These are phyloP conservation scores for Ligustrum vulgare DNA, from an alignment of 257 asterid species.

Conservation along the genomic window DNA sequence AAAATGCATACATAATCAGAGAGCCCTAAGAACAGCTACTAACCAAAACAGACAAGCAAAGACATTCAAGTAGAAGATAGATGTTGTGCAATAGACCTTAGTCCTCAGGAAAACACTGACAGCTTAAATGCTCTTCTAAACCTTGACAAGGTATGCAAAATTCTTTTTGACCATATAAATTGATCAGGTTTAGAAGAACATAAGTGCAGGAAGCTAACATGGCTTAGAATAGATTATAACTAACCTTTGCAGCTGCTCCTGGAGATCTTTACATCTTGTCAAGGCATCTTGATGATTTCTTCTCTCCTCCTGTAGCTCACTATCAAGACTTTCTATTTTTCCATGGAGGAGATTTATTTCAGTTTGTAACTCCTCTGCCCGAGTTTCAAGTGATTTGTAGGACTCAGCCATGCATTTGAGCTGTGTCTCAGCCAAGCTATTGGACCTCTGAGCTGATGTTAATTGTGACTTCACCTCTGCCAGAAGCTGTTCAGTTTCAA, in stretches of 20 bases:
- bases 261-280: constrained; percentile 67
- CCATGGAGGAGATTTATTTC: constrained; percentile 66
- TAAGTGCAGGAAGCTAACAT: background rate
- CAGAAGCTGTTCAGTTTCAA: constrained; percentile 68
- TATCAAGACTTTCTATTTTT: constrained; percentile 51
- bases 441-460: constrained; percentile 67
- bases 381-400: constrained; percentile 73
- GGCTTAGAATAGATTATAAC: background rate
- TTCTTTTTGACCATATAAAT: background rate
- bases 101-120: constrained; percentile 14
- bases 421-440: constrained; percentile 92
- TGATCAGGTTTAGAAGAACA: background rate
- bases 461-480: constrained; percentile 84
- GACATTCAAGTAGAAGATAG: background rate
- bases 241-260: constrained; percentile 72
- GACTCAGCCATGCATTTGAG: constrained; percentile 98
- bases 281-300: constrained; percentile 54
- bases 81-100: constrained; percentile 9
- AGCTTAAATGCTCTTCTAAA: constrained; percentile 6
- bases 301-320: constrained; percentile 75
- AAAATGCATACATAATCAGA: constrained; percentile 1
- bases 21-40: background rate
- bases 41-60: background rate
- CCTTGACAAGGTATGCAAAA: background rate
- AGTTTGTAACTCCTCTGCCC: constrained; percentile 68